Conservation (phyloP, 352 stramenopile species). For the Albugo candida region DNA sequence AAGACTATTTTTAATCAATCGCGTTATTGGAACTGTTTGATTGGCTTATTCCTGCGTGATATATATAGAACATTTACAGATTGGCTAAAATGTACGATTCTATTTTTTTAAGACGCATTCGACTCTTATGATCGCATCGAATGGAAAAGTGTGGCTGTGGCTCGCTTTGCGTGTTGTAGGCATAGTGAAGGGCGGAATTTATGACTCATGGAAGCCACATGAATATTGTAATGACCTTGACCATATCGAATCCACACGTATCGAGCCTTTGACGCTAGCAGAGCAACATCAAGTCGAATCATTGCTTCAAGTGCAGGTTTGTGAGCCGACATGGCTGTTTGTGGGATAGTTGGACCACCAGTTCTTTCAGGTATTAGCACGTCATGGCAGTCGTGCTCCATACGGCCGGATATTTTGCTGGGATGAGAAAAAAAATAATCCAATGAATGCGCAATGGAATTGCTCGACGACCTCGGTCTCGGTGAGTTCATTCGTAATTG, state of each 20-base stretch:
- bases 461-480: constrained; percentile 53
- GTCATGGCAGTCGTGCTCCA: constrained; percentile 50
- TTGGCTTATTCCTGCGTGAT: no score
- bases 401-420: constrained; percentile 66
- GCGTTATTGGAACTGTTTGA: no score
- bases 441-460: constrained; percentile 52
- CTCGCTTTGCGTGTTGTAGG: no score
- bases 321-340: background rate
- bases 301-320: constrained; percentile 61
- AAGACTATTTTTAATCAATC: no score
- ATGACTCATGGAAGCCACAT: constrained; percentile 59
- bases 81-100: no score
- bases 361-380: constrained; percentile 27
- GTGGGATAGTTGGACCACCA: background rate
- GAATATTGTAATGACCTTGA: constrained; percentile 63
- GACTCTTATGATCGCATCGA: no score
- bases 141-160: no score
- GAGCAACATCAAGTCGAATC: constrained; percentile 37
- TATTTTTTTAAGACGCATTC: no score
- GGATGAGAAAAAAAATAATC: constrained; percentile 40
- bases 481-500: constrained; percentile 15
- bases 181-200: constrained; percentile 4
- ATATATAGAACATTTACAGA: no score
- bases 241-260: constrained; percentile 30
- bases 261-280: constrained; percentile 32